phyloP scores from a whole-genome alignment of 257 asterid species.

The Dorcoceras hygrometricum region DNA sequence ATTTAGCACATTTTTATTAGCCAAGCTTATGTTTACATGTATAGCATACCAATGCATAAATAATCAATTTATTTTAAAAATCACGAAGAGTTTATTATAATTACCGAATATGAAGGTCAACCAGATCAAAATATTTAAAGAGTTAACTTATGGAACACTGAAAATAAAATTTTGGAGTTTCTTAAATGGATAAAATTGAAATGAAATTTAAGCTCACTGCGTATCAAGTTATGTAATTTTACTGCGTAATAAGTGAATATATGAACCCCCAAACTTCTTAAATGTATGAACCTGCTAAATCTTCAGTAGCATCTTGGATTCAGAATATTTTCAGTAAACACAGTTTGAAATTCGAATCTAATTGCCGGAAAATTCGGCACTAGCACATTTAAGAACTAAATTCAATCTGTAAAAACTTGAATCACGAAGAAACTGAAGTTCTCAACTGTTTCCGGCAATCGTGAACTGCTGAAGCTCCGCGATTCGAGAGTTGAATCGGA shows the following conservation, averaged over 20 bases:
- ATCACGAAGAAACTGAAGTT: not conserved
- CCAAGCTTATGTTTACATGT: not conserved
- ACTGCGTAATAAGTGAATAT: not conserved
- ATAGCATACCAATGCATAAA: not conserved
- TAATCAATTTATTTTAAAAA: not conserved
- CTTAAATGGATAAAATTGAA: too few species aligned
- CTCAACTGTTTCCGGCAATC: constrained; percentile 84
- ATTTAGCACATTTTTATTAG: not conserved
- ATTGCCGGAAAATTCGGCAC: not conserved
- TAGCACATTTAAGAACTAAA: not conserved
- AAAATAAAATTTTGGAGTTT: too few species aligned
- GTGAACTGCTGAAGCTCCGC: constrained; percentile 84
- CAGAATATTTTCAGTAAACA: not conserved
- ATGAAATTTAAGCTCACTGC: too few species aligned
- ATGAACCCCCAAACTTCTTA: not conserved
- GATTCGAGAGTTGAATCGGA: constrained; percentile 77
- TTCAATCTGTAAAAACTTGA: not conserved
- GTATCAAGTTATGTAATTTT: too few species aligned
- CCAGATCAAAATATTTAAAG: too few species aligned
- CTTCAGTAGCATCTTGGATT: too few species aligned
- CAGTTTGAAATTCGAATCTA: not conserved
- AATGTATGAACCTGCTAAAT: not conserved
- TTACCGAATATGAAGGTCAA: too few species aligned
- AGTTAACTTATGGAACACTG: too few species aligned
- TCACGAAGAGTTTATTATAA: too few species aligned